These are phyloP conservation scores for Cinnamomum chago DNA, from an alignment of 164 flowering plant genomes.

Conservation along the genomic window DNA sequence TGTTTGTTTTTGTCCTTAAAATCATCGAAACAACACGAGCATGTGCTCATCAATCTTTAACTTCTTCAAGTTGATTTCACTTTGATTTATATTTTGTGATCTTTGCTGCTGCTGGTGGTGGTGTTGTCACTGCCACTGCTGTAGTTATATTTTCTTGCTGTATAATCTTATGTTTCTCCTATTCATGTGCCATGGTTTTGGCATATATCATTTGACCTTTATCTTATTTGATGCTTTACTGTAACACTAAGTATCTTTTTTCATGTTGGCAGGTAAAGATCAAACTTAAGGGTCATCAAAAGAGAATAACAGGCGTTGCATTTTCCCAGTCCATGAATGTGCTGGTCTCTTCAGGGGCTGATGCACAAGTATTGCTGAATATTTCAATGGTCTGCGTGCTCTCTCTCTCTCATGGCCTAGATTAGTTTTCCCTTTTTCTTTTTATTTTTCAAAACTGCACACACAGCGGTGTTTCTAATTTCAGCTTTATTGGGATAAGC, in stretches of 20 bases:
- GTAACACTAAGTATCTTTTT: not conserved
- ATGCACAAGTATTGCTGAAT: slow-evolving; percentile 44
- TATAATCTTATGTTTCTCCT: not conserved
- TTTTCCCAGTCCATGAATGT: slow-evolving; percentile 54
- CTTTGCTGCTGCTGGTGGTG: not conserved
- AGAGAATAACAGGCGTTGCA: slow-evolving; percentile 65
- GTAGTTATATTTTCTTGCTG: not conserved
- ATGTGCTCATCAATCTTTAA: not conserved
- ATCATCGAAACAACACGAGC: not conserved
- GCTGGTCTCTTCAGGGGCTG: slow-evolving; percentile 73
- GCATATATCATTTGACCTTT: not conserved
- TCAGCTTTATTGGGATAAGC: too few relatives aligned
- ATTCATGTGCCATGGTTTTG: not conserved
- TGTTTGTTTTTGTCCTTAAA: not conserved
- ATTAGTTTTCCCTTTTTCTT: not conserved
- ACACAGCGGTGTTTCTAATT: too few relatives aligned
- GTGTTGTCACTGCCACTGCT: not conserved
- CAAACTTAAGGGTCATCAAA: slow-evolving; percentile 70
- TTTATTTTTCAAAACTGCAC: not conserved
- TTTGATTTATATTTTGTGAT: not conserved
- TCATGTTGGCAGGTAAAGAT: slow-evolving; percentile 46
- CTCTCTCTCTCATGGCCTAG: too few relatives aligned
- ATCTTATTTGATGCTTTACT: not conserved
- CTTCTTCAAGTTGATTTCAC: not conserved
- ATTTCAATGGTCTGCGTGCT: not conserved